Conservation (phyloP, 2,329 filamentous ascomycete genomes). For the Aspergillus caelatus region DNA sequence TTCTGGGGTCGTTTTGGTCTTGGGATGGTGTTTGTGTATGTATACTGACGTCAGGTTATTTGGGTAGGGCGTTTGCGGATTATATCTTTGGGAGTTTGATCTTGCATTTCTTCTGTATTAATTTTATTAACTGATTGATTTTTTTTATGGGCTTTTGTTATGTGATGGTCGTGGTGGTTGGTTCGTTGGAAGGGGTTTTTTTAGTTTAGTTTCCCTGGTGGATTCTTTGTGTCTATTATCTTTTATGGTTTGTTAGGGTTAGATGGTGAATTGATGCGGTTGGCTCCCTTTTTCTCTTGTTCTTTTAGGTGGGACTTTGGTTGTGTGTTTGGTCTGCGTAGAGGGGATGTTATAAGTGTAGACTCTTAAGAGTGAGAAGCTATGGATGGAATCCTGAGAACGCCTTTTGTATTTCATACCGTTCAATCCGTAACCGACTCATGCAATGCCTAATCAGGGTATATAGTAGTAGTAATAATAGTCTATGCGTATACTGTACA, state of each 20-base stretch:
- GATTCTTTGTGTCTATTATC: conserved; percentile 3
- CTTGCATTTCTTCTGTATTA: conserved; percentile 98
- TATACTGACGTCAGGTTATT: conserved; percentile 5
- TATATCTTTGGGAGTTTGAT: conserved; percentile 93
- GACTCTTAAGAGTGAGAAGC: neutral
- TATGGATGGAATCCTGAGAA: neutral
- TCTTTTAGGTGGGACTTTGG: neutral
- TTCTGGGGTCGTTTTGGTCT: neutral
- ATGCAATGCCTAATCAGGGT: conserved; percentile 8
- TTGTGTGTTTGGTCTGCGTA: neutral
- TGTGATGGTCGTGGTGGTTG: conserved; percentile 14
- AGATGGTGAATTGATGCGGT: neutral
- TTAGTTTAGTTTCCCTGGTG: conserved; percentile 7
- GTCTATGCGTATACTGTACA: conserved; percentile 4
- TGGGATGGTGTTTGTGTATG: neutral
- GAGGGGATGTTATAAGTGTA: neutral
- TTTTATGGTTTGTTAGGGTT: neutral
- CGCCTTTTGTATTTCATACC: neutral
- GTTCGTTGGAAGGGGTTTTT: neutral
- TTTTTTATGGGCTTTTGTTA: neutral
- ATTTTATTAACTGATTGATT: conserved; percentile 85
- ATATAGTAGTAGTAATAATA: conserved; percentile 8
- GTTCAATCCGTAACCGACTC: neutral
- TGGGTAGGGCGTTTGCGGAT: conserved; percentile 84
- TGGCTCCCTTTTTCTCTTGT: neutral